A percentile compares a stretch with the other conserved stretches of the same genome.
These are phyloP conservation scores for Gossypium gossypioides DNA, from an alignment of 441 rosid genomes.

Conservation along the genomic window DNA sequence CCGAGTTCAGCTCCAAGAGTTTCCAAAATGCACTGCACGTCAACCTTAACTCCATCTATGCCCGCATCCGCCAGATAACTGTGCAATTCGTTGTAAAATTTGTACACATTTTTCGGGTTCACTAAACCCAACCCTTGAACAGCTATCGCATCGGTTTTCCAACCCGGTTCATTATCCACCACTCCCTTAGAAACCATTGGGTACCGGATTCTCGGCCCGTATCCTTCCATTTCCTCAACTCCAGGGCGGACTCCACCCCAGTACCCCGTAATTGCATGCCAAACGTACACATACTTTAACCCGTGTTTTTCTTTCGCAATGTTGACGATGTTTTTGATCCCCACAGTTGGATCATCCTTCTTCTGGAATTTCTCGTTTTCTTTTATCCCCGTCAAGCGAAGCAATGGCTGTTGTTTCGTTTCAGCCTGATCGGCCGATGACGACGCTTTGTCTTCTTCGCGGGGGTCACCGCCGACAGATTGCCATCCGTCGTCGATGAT, in stretches of 20 bases:
- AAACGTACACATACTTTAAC: constrained; percentile 68
- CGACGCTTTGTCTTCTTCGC: constrained; percentile 3
- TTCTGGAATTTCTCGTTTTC: constrained; percentile 69
- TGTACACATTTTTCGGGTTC: constrained; percentile 56
- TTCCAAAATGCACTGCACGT: constrained; percentile 77
- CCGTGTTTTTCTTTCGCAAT: constrained; percentile 56
- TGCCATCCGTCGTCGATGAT: constrained; percentile 98
- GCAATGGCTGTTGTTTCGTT: constrained; percentile 30
- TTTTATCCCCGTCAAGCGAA: constrained; percentile 58
- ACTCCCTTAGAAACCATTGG: constrained; percentile 63
- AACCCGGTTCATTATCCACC: constrained; percentile 59
- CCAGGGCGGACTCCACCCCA: constrained; percentile 96
- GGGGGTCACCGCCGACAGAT: constrained; percentile 44
- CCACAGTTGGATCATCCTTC: constrained; percentile 51
- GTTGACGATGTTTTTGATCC: constrained; percentile 59
- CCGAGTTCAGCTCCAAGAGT: constrained; percentile 82
- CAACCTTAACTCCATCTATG: constrained; percentile 89
- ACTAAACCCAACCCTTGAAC: constrained; percentile 76
- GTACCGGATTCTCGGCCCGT: constrained; percentile 60
- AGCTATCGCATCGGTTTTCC: constrained; percentile 56
- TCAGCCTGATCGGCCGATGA: neutral
- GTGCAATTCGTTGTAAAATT: constrained; percentile 67
- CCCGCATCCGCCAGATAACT: constrained; percentile 70
- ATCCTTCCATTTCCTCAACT: constrained; percentile 49
- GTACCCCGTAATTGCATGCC: constrained; percentile 93